Conservation (phyloP, 495 filamentous ascomycete species). For the Penicillium turbatum region DNA sequence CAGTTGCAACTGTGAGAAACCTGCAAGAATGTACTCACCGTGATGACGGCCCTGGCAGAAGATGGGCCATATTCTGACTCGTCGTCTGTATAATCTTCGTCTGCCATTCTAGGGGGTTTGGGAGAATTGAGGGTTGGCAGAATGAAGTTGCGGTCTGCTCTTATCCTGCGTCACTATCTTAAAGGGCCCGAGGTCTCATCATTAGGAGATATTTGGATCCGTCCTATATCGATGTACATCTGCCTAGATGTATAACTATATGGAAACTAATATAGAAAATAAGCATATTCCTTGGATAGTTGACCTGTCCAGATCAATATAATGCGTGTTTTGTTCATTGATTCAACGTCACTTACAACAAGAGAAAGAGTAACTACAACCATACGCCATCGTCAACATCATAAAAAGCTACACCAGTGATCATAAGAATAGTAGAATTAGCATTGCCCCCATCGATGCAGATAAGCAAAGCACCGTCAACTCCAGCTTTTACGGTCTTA, state of each 20-base stretch:
- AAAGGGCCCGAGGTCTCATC: neutral
- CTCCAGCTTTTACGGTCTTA: slow-evolving; percentile 40
- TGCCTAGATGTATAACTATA: no score
- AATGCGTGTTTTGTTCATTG: no score
- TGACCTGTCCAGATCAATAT: no score
- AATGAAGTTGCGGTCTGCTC: slow-evolving; percentile 9
- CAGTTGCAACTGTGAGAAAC: slow-evolving; percentile 1
- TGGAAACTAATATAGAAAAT: no score
- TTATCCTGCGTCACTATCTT: neutral
- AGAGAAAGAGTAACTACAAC: neutral
- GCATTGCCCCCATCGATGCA: slow-evolving; percentile 24
- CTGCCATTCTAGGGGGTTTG: slow-evolving; percentile 22
- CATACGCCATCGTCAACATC: neutral
- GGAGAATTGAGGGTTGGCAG: slow-evolving; percentile 4
- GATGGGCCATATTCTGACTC: slow-evolving; percentile 22
- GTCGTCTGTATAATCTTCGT: slow-evolving; percentile 28
- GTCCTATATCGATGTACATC: no score
- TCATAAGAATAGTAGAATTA: slow-evolving; percentile 16
- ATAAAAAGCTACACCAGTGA: neutral
- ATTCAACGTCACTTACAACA: no score
- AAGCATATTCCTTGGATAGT: no score
- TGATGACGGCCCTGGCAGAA: slow-evolving; percentile 10
- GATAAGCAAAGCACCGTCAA: slow-evolving; percentile 18
- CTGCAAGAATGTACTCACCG: slow-evolving; percentile 8
- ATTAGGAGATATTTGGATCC: neutral